Percentiles rank a stretch among this genome's conserved stretches.
Evolutionary conservation across 116 monocot species (phyloP).

Genomic region (Phalaenopsis hybrid): DNA sequence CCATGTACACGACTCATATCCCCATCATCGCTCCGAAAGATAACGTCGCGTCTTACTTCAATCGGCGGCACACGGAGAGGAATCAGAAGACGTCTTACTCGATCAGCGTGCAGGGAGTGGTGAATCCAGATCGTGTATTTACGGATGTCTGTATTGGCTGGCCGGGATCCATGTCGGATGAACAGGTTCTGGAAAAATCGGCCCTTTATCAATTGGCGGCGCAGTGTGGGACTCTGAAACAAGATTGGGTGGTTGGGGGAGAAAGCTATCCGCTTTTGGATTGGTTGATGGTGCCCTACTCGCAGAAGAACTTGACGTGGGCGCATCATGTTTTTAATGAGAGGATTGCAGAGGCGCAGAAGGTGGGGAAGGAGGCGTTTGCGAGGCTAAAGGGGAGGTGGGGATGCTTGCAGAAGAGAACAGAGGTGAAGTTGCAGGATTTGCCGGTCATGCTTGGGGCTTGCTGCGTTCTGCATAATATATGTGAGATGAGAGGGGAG

Average conservation of each 20-base stretch:
- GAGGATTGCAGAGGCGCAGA: conserved; percentile 18
- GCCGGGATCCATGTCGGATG: conserved; percentile 28
- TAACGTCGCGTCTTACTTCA: conserved; percentile 34
- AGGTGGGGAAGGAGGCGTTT: conserved; percentile 26
- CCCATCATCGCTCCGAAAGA: conserved; percentile 81
- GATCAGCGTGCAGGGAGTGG: conserved; percentile 76
- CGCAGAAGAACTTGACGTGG: conserved; percentile 27
- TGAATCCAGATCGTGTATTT: conserved; percentile 58
- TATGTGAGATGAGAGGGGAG: conserved; percentile 33
- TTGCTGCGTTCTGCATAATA: conserved; percentile 50
- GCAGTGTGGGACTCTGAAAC: neutral
- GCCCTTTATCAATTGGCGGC: conserved; percentile 11
- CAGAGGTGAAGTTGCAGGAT: conserved; percentile 41
- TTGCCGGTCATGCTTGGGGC: conserved; percentile 40
- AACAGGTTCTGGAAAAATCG: conserved; percentile 26
- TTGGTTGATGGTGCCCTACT: conserved; percentile 29
- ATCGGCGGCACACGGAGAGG: conserved; percentile 61
- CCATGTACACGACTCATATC: conserved; percentile 78
- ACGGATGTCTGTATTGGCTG: conserved; percentile 74
- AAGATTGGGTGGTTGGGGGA: conserved; percentile 16
- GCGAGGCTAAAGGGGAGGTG: conserved; percentile 32
- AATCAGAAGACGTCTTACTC: conserved; percentile 78
- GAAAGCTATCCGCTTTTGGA: conserved; percentile 20
- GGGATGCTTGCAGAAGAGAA: conserved; percentile 36
- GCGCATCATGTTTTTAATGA: conserved; percentile 26